These are phyloP conservation scores for Metrosideros polymorpha DNA, from an alignment of 441 rosid genomes.

Conservation along the genomic window DNA sequence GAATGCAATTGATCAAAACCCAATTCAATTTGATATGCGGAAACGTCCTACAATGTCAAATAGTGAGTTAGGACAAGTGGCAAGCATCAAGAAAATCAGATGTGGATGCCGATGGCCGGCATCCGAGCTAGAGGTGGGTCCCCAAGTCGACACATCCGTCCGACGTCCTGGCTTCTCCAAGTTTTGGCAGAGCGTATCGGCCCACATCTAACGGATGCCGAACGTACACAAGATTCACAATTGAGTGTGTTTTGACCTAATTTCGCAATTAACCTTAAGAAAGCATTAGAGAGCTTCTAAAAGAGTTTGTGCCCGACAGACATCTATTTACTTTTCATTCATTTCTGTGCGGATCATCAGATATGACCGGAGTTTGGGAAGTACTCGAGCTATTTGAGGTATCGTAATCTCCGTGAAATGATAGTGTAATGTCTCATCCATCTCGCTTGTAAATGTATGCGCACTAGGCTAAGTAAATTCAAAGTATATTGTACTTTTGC, in stretches of 20 bases:
- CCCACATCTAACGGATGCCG: background rate
- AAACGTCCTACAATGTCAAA: background rate
- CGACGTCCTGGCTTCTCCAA: background rate
- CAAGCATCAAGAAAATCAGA: background rate
- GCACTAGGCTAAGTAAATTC: too few species aligned
- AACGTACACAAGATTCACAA: background rate
- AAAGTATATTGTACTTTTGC: too few species aligned
- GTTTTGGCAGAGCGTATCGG: background rate
- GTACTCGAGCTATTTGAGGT: too few species aligned
- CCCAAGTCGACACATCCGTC: background rate
- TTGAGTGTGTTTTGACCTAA: background rate
- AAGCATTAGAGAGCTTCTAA: too few species aligned
- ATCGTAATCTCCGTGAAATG: too few species aligned
- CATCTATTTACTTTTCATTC: too few species aligned
- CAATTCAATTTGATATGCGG: background rate
- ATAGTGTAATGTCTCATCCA: too few species aligned
- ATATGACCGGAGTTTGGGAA: too few species aligned
- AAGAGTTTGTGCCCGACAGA: too few species aligned
- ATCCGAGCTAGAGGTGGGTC: background rate
- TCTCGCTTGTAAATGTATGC: too few species aligned
- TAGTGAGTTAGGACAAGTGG: background rate
- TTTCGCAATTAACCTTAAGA: too few species aligned
- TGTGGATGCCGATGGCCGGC: background rate
- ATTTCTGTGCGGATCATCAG: too few species aligned
- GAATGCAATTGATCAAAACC: background rate